Evolutionary conservation across 805 yeast genomes (phyloP).

Genomic region (Wickerhamiella sergipiensis): DNA sequence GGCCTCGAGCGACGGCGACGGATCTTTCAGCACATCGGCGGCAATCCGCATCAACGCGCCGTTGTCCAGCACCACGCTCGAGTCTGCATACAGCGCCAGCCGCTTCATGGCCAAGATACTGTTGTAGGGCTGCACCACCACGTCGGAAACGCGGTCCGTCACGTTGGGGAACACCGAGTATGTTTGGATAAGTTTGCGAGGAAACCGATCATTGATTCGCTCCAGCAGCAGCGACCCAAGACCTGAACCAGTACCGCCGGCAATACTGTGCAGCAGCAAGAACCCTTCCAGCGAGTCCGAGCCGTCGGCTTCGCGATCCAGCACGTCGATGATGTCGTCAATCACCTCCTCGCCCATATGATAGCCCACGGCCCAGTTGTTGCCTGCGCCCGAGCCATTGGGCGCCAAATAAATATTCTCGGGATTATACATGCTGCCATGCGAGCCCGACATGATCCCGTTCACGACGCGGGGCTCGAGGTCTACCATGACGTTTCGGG

Average conservation of each 20-base stretch:
- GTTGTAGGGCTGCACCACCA: slow-evolving; percentile 96
- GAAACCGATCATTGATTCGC: slow-evolving; percentile 61
- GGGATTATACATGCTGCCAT: slow-evolving; percentile 62
- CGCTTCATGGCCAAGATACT: slow-evolving; percentile 70
- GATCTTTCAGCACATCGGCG: slow-evolving; percentile 40
- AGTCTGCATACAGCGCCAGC: slow-evolving; percentile 72
- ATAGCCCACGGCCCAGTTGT: slow-evolving; percentile 90
- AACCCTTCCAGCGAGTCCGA: slow-evolving; percentile 85
- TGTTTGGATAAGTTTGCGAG: slow-evolving; percentile 72
- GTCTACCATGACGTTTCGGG: slow-evolving; percentile 75
- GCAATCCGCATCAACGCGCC: slow-evolving; percentile 69
- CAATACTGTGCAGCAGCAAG: slow-evolving; percentile 84
- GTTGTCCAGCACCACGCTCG: slow-evolving; percentile 82
- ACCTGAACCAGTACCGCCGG: slow-evolving; percentile 98
- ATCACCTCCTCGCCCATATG: slow-evolving; percentile 52
- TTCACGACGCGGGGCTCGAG: slow-evolving; percentile 75
- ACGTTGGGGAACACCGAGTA: slow-evolving; percentile 70
- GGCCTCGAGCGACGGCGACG: slow-evolving; percentile 56
- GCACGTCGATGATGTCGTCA: slow-evolving; percentile 66
- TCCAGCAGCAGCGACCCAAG: slow-evolving; percentile 77
- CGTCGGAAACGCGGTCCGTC: slow-evolving; percentile 71
- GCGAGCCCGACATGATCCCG: slow-evolving; percentile 38
- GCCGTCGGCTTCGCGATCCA: slow-evolving; percentile 81
- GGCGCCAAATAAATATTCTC: slow-evolving; percentile 65
- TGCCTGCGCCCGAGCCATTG: slow-evolving; percentile 90